phyloP scores from a whole-genome alignment of 2,329 filamentous ascomycete species.

The Pseudogymnoascus verrucosus region DNA sequence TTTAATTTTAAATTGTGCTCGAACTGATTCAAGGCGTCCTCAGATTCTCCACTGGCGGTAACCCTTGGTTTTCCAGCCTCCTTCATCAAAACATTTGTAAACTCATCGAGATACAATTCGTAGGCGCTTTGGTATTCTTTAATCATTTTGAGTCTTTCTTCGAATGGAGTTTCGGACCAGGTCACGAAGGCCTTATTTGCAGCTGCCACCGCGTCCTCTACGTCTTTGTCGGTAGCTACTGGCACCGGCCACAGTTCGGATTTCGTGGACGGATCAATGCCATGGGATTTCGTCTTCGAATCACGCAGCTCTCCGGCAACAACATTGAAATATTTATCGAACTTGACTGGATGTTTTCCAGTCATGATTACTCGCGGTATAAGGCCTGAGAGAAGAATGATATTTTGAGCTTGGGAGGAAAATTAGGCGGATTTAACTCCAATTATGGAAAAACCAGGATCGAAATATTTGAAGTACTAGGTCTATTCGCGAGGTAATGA shows the following conservation, averaged over 20 bases:
- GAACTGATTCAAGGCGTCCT: constrained; percentile 24
- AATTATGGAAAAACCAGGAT: neutral
- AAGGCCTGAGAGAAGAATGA: neutral
- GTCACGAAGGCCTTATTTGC: constrained; percentile 38
- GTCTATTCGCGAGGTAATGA: neutral
- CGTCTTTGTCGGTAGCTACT: constrained; percentile 32
- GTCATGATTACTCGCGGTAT: neutral
- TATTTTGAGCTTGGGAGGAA: neutral
- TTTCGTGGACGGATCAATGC: constrained; percentile 19
- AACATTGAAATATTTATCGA: constrained; percentile 5
- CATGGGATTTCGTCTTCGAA: constrained; percentile 9
- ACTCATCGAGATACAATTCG: constrained; percentile 29
- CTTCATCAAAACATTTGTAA: constrained; percentile 36
- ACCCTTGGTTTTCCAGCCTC: constrained; percentile 42
- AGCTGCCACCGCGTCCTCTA: constrained; percentile 38
- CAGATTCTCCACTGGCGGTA: constrained; percentile 23
- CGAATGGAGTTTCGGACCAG: constrained; percentile 36
- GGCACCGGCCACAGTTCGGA: constrained; percentile 30
- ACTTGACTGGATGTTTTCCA: neutral
- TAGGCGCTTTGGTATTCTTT: constrained; percentile 19
- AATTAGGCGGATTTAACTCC: neutral
- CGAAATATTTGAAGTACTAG: neutral
- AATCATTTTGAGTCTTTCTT: constrained; percentile 36
- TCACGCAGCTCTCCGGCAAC: constrained; percentile 7
- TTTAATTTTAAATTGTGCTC: constrained; percentile 24